Conservation (phyloP, 202 grass and related monocot genomes). For the Panicum virgatum region DNA sequence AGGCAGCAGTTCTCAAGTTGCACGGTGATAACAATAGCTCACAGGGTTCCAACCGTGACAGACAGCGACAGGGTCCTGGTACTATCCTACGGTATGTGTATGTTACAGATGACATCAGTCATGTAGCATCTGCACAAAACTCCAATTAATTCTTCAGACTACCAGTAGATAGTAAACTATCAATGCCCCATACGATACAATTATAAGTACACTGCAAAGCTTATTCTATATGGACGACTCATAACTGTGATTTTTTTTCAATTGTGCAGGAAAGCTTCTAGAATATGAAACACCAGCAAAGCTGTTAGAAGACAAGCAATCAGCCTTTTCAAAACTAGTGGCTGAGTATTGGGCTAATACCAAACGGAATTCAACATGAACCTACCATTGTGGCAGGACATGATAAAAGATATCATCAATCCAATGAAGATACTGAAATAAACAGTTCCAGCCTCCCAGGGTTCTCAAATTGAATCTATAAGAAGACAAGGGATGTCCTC, state of each 20-base stretch:
- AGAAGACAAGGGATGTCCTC: neutral
- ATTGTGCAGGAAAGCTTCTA: constrained; percentile 68
- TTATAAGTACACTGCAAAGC: neutral
- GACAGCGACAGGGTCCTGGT: constrained; percentile 93
- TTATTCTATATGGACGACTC: constrained; percentile 3
- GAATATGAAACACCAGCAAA: constrained; percentile 88
- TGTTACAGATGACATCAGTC: constrained; percentile 17
- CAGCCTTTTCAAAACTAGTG: constrained; percentile 91
- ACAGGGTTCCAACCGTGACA: constrained; percentile 87
- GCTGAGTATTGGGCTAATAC: constrained; percentile 91
- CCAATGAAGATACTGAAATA: constrained; percentile 19
- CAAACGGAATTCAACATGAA: constrained; percentile 65
- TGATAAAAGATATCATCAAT: constrained; percentile 1
- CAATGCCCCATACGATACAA: neutral
- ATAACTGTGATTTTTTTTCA: neutral
- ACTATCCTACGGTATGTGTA: constrained; percentile 95
- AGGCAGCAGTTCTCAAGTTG: constrained; percentile 76
- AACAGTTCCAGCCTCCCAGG: neutral
- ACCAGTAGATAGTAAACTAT: constrained; percentile 21
- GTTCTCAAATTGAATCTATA: neutral
- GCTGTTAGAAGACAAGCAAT: constrained; percentile 68
- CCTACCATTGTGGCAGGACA: neutral
- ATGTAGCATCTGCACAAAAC: neutral
- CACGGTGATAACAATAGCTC: constrained; percentile 88
- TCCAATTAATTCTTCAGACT: neutral